A percentile compares a stretch with the other conserved stretches of the same genome.
Evolutionary conservation across 768 basidiomycete genomes (phyloP).

Genomic region (Cystofilobasidium bisporidii): DNA sequence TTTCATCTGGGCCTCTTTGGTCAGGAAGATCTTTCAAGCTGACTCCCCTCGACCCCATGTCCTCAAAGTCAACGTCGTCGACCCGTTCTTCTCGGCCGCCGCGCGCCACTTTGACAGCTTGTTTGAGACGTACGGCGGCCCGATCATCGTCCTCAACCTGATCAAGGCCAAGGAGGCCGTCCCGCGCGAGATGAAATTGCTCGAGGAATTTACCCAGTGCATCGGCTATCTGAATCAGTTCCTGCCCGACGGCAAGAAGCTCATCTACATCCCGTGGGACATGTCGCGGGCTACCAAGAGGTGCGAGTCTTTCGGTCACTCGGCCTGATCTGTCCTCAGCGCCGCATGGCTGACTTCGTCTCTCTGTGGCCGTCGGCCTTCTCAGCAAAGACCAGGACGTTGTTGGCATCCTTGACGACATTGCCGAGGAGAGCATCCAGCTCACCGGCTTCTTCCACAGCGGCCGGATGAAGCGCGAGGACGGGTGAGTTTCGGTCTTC

Average conservation of each 20-base stretch:
- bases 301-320: conserved; percentile 44
- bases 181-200: conserved; percentile 72
- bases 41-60: not conserved
- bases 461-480: conserved; percentile 44
- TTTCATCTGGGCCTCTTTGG: not conserved
- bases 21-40: no score
- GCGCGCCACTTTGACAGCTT: conserved; percentile 87
- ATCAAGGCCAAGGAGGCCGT: conserved; percentile 61
- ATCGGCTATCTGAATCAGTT: conserved; percentile 91
- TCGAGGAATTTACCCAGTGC: conserved; percentile 85
- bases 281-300: conserved; percentile 92
- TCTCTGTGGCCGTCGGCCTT: not conserved
- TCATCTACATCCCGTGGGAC: conserved; percentile 91
- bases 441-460: conserved; percentile 92
- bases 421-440: conserved; percentile 85
- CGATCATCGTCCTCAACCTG: conserved; percentile 82
- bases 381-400: conserved; percentile 86
- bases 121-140: conserved; percentile 77
- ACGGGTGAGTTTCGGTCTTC: conserved; percentile 38
- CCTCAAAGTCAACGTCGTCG: conserved; percentile 69
- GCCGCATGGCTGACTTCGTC: conserved; percentile 5
- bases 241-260: conserved; percentile 69
- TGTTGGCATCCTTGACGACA: conserved; percentile 85
- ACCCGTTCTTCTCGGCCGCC: conserved; percentile 89
- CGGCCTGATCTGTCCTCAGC: conserved; percentile 9